phyloP scores from a whole-genome alignment of 2,329 filamentous ascomycete genomes.

The Diaporthe citrichinensis region DNA sequence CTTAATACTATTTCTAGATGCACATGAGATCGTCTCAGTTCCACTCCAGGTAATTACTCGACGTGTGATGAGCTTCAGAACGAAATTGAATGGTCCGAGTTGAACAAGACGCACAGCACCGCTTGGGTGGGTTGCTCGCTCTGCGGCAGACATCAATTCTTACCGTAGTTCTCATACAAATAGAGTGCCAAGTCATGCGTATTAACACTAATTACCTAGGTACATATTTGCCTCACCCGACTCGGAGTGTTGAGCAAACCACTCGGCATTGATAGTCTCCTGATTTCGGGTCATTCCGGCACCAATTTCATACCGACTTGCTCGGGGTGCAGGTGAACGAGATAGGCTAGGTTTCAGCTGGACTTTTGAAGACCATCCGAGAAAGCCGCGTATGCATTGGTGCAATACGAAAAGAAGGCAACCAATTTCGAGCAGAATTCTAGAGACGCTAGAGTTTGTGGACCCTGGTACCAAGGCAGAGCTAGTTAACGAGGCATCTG shows the following conservation, averaged over 20 bases:
- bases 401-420: slow-evolving; percentile 4
- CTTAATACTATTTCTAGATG: too few species aligned
- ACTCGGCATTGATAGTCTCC: background rate
- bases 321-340: background rate
- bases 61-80: too few species aligned
- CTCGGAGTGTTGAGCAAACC: too few species aligned
- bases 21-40: background rate
- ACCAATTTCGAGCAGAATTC: background rate
- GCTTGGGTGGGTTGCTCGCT: background rate
- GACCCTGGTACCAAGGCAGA: background rate
- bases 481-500: slow-evolving; percentile 8
- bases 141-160: background rate
- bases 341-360: too few species aligned
- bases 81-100: background rate
- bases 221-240: too few species aligned
- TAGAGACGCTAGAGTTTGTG: background rate
- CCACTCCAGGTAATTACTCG: background rate
- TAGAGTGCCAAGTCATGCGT: too few species aligned
- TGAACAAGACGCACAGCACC: background rate
- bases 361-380: background rate
- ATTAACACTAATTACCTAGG: background rate
- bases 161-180: too few species aligned
- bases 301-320: background rate
- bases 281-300: background rate
- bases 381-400: background rate